These are phyloP conservation scores for Cicer arietinum DNA, from an alignment of 306 rosid genomes.

Conservation along the genomic window DNA sequence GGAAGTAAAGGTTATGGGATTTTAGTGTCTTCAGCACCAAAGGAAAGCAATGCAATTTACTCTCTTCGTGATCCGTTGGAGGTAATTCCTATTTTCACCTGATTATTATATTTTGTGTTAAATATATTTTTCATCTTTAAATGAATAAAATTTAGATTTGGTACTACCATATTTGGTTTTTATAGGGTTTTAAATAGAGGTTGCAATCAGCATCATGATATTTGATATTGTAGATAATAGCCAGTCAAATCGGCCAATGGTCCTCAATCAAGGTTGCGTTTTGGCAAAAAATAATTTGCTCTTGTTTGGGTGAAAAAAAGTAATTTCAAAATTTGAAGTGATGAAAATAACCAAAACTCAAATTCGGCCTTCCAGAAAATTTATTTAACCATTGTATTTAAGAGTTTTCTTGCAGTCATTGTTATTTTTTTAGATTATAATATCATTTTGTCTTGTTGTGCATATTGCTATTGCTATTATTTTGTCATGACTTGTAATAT, in stretches of 20 bases:
- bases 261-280: background rate
- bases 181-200: background rate
- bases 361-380: too few species aligned
- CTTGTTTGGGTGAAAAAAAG: too few species aligned
- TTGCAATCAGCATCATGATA: background rate
- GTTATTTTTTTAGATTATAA: too few species aligned
- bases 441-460: too few species aligned
- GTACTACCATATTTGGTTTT: background rate
- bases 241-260: background rate
- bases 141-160: background rate
- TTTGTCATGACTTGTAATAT: background rate
- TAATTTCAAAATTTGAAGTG: too few species aligned
- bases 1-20: constrained; percentile 80
- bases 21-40: constrained; percentile 77
- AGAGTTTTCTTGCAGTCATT: background rate
- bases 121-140: background rate
- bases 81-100: constrained; percentile 54
- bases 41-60: constrained; percentile 83
- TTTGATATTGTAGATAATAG: background rate
- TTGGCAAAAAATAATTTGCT: background rate
- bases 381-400: too few species aligned
- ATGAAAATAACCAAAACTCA: too few species aligned
- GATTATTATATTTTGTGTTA: background rate
- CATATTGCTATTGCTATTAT: background rate
- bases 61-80: constrained; percentile 90